A percentile compares a stretch with the other conserved stretches of the same genome.
Evolutionary conservation across 2,329 filamentous ascomycete genomes (phyloP).

Genomic region (Penicillium sclerotigenum): DNA sequence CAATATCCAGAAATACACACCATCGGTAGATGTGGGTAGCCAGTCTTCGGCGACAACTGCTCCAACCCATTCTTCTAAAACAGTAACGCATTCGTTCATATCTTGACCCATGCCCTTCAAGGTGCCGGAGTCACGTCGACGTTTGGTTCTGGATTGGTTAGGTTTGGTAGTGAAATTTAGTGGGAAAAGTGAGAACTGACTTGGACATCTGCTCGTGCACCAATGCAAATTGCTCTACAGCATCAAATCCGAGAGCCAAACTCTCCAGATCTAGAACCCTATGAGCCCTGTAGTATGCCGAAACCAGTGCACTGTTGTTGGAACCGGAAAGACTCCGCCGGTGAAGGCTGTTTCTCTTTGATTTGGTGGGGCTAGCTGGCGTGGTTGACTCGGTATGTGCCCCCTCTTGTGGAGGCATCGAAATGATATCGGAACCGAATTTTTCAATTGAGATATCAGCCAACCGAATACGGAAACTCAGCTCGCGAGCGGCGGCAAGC

Average conservation of each 20-base stretch:
- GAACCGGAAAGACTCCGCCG: slow-evolving; percentile 27
- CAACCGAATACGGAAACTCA: slow-evolving; percentile 52
- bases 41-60: slow-evolving; percentile 61
- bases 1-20: slow-evolving; percentile 45
- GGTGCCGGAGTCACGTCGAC: slow-evolving; percentile 34
- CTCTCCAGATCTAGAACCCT: slow-evolving; percentile 68
- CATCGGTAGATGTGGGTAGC: slow-evolving; percentile 56
- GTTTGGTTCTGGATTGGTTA: slow-evolving; percentile 26
- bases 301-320: slow-evolving; percentile 26
- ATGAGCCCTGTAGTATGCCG: slow-evolving; percentile 50
- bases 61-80: slow-evolving; percentile 56
- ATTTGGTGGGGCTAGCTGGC: slow-evolving; percentile 35
- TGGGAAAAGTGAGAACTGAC: slow-evolving; percentile 27
- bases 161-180: slow-evolving; percentile 3
- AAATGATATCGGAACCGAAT: slow-evolving; percentile 39
- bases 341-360: slow-evolving; percentile 27
- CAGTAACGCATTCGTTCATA: slow-evolving; percentile 55
- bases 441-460: slow-evolving; percentile 45
- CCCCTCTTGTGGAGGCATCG: slow-evolving; percentile 20
- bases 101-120: slow-evolving; percentile 53
- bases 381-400: slow-evolving; percentile 25
- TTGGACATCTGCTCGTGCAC: slow-evolving; percentile 48
- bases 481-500: slow-evolving; percentile 54
- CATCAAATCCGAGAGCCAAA: slow-evolving; percentile 63
- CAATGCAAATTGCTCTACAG: slow-evolving; percentile 64